Evolutionary conservation across 2,329 filamentous ascomycete genomes (phyloP), one percentile per base, ranked within the genome.

Genomic region (Cucurbitaria berberidis): DNA sequence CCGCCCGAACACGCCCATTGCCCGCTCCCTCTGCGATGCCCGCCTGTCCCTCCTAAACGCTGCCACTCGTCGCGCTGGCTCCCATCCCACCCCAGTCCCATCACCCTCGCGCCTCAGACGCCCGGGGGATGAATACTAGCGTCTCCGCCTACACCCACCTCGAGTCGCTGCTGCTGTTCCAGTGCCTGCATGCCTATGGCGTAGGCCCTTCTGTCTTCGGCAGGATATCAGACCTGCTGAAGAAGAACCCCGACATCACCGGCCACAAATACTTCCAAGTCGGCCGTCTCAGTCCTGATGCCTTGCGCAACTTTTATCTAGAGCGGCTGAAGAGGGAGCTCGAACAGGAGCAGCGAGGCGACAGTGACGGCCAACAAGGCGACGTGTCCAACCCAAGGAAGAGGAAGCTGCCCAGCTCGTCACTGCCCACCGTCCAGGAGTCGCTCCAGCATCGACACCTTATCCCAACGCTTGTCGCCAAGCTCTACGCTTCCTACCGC

Each of bases 131-230:
- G 83, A 82, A 79, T 79, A 78, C 80, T 78, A 80, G 80, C 74
- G 71, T 81, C 76, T 82, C 85, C 71, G 81, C 82, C 69, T 93
- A 95, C 78, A 93, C 91, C 72, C 85, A 88, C 65, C 89, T 96
- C 80, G 92, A 96, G 83, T 89, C 88, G 70, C 83, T 96, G 57
- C 84, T 95, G 63, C 84, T 96, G 69, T 93, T 95, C 78, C 90
- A 93, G 77, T 88, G 88, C 56, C 83, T 96, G 60, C 83, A 86
- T 63, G 80, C 81, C 63, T 82, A 89, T 75, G 89, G 89, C 70
- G 80, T 86, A 61, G 83, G 86, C 62, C 79, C 85, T 46, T 74
- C 81, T 57, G 86, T 84, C 72, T 95, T 96, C 77, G 78, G 79
- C 67, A 82, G 82, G 63, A 90, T 95, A 59, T 92, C 91, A 53